Percentiles rank a stretch among this genome's conserved stretches.
Conservation (phyloP, 345 rosid species). For the Raphanus raphanistrum region DNA sequence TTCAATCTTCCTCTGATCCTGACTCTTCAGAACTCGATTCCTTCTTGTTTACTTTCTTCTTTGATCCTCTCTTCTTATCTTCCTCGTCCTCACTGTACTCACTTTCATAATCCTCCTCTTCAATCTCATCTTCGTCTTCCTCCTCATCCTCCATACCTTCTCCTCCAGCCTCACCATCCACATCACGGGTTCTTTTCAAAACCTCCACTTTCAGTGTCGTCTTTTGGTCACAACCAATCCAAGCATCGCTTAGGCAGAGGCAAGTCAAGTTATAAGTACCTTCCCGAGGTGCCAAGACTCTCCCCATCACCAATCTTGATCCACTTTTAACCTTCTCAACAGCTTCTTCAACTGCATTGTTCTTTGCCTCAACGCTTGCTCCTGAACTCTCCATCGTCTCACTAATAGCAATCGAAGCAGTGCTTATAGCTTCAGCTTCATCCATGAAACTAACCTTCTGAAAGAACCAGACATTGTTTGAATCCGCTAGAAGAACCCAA, state of each 20-base stretch:
- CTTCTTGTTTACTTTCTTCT: slow-evolving; percentile 50
- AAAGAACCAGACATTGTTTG: slow-evolving; percentile 82
- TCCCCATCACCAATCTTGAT: slow-evolving; percentile 84
- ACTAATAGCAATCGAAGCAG: slow-evolving; percentile 53
- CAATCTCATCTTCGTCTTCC: slow-evolving; percentile 83
- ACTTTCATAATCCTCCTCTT: slow-evolving; percentile 90
- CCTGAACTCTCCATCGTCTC: background rate
- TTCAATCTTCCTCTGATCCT: slow-evolving; percentile 67
- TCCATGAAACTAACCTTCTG: slow-evolving; percentile 94
- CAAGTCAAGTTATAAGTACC: slow-evolving; percentile 86
- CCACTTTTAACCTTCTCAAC: slow-evolving; percentile 45
- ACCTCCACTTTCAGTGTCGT: slow-evolving; percentile 65
- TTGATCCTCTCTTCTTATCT: slow-evolving; percentile 57
- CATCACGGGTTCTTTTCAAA: slow-evolving; percentile 69
- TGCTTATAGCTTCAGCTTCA: slow-evolving; percentile 73
- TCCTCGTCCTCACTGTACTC: slow-evolving; percentile 93
- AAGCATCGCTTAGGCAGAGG: slow-evolving; percentile 81
- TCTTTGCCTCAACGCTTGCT: background rate
- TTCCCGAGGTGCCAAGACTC: slow-evolving; percentile 76
- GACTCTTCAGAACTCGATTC: slow-evolving; percentile 55
- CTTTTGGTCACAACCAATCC: slow-evolving; percentile 89
- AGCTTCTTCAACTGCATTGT: background rate
- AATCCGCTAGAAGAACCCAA: slow-evolving; percentile 87
- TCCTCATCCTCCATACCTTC: slow-evolving; percentile 58
- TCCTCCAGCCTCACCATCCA: slow-evolving; percentile 64